Percentiles rank a stretch among this genome's conserved stretches.
These are phyloP conservation scores for Suhomyces kunorum DNA, from an alignment of 1,139 yeast species.

Conservation along the genomic window DNA sequence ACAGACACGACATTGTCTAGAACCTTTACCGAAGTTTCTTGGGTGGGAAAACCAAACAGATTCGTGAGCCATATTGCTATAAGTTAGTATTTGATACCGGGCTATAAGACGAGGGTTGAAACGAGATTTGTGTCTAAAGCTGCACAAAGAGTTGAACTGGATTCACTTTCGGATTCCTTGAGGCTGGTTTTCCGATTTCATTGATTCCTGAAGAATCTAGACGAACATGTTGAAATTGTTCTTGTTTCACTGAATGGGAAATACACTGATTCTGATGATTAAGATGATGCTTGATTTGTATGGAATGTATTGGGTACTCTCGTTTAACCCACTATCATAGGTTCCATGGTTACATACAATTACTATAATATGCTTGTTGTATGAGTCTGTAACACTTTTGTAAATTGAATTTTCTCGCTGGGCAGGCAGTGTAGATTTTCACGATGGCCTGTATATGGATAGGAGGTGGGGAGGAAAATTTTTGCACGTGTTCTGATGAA, in stretches of 20 bases:
- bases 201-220: neutral
- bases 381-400: conserved; percentile 10
- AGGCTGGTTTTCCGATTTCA: neutral
- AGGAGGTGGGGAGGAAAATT: neutral
- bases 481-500: conserved; percentile 5
- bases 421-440: conserved; percentile 8
- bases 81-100: conserved; percentile 18
- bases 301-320: too few species aligned
- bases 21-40: conserved; percentile 99
- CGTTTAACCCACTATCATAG: neutral
- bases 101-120: neutral
- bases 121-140: too few species aligned
- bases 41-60: conserved; percentile 99
- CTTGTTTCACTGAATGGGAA: too few species aligned
- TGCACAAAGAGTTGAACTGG: too few species aligned
- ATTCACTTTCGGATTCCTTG: neutral
- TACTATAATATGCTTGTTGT: conserved; percentile 14
- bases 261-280: neutral
- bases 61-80: conserved; percentile 96
- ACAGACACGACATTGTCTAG: conserved; percentile 99
- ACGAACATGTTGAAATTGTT: too few species aligned
- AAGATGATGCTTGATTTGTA: too few species aligned
- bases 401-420: conserved; percentile 11
- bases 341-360: conserved; percentile 11
- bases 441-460: conserved; percentile 10